phyloP scores from a whole-genome alignment of 192 early-diverging fungal genomes.

The Allomyces arbusculus region DNA sequence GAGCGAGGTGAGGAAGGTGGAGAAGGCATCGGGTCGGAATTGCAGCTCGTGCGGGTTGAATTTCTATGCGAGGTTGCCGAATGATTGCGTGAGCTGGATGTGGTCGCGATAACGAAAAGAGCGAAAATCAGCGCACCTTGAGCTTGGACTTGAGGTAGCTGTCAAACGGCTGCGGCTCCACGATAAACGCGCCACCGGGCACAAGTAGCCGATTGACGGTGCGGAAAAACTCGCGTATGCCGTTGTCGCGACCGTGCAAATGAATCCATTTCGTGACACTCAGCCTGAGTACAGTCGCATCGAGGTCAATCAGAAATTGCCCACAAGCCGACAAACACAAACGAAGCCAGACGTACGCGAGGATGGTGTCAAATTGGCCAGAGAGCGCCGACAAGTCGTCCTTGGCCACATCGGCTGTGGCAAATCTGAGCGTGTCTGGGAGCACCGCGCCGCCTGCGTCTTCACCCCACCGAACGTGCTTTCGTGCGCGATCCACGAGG shows the following conservation, averaged over 20 bases:
- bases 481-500: neutral
- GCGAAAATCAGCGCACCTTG: no score
- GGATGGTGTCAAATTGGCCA: conserved; percentile 36
- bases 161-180: conserved; percentile 46
- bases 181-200: conserved; percentile 36
- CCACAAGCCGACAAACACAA: neutral
- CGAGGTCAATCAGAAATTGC: neutral
- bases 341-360: conserved; percentile 20
- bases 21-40: no score
- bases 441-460: conserved; percentile 15
- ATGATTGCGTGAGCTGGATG: no score
- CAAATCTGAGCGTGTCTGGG: conserved; percentile 39
- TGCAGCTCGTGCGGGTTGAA: no score
- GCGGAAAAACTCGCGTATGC: conserved; percentile 40
- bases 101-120: no score
- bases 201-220: conserved; percentile 32
- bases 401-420: conserved; percentile 35
- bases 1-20: no score
- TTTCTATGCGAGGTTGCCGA: no score
- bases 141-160: conserved; percentile 25
- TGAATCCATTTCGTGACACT: conserved; percentile 71
- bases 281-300: conserved; percentile 12
- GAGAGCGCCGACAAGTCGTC: conserved; percentile 7
- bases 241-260: conserved; percentile 46
- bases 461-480: conserved; percentile 6